Conservation (phyloP, 495 filamentous ascomycete species). For the Penicillium canariense region DNA sequence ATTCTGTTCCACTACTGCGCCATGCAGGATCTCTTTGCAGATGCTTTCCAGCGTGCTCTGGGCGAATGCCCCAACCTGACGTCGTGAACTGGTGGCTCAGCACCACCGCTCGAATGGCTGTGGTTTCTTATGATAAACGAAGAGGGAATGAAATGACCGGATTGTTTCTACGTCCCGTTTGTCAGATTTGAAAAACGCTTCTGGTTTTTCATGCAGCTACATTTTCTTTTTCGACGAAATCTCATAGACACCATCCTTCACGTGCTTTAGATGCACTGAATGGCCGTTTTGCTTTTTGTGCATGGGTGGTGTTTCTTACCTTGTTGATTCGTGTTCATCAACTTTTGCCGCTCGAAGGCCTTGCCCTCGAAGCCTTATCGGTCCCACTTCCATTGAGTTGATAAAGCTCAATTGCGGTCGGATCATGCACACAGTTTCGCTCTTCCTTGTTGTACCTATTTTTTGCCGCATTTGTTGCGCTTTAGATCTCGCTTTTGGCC, state of each 20-base stretch:
- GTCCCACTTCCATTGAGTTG: background rate
- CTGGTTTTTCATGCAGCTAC: background rate
- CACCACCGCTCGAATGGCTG: background rate
- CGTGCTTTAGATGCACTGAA: background rate
- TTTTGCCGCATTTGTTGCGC: background rate
- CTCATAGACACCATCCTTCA: slow-evolving; percentile 1
- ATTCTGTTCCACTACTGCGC: slow-evolving; percentile 95
- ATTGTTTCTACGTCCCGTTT: background rate
- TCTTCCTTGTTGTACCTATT: slow-evolving; percentile 15
- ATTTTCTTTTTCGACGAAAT: background rate
- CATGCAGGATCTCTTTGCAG: slow-evolving; percentile 91
- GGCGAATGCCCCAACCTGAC: slow-evolving; percentile 50
- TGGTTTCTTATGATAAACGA: slow-evolving; percentile 13
- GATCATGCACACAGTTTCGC: slow-evolving; percentile 1
- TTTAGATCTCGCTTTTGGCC: background rate
- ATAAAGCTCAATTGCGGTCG: background rate
- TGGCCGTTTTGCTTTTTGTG: background rate
- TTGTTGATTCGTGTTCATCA: slow-evolving; percentile 6
- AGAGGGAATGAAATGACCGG: slow-evolving; percentile 3
- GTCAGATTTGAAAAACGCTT: background rate
- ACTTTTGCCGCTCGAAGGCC: too few species aligned
- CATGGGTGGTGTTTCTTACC: slow-evolving; percentile 20
- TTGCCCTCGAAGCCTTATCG: background rate
- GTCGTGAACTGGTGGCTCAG: slow-evolving; percentile 12
- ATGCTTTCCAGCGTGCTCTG: slow-evolving; percentile 72